Conservation (phyloP, 2,329 filamentous ascomycete species). For the Penicillium polonicum region DNA sequence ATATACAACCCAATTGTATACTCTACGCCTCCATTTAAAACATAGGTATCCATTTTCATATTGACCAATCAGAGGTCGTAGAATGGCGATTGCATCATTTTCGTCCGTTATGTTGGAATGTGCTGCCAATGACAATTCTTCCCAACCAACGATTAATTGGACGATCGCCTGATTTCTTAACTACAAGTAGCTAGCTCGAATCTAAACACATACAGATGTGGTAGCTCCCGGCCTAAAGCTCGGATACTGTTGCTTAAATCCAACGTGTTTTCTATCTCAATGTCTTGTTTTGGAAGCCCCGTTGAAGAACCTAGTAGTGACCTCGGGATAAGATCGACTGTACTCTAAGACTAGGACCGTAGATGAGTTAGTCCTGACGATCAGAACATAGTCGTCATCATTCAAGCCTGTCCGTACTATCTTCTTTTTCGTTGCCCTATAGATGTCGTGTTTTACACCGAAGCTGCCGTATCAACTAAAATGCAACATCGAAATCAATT, state of each 20-base stretch:
- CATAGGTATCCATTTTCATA: not conserved
- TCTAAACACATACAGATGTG: not conserved
- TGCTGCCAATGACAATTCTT: slow-evolving; percentile 11
- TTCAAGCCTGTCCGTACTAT: not conserved
- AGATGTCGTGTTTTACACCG: not conserved
- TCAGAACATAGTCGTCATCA: not conserved
- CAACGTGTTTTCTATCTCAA: not conserved
- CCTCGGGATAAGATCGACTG: not conserved
- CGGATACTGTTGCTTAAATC: not conserved
- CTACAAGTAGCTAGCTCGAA: not conserved
- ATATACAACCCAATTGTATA: not conserved
- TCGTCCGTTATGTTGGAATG: slow-evolving; percentile 13
- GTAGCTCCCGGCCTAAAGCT: not conserved
- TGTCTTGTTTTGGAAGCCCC: not conserved
- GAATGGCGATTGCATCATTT: slow-evolving; percentile 20
- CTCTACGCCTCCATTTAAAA: not conserved
- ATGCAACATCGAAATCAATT: not conserved
- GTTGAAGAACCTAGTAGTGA: not conserved
- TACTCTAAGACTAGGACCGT: not conserved
- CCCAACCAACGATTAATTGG: not conserved
- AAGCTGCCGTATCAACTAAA: not conserved
- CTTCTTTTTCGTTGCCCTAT: too few species aligned
- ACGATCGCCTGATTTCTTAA: not conserved
- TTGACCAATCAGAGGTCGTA: slow-evolving; percentile 10
- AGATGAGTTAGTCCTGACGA: not conserved